These are phyloP conservation scores for Aureobasidium sp. DNA, from an alignment of 2,329 filamentous ascomycete genomes.

Conservation along the genomic window DNA sequence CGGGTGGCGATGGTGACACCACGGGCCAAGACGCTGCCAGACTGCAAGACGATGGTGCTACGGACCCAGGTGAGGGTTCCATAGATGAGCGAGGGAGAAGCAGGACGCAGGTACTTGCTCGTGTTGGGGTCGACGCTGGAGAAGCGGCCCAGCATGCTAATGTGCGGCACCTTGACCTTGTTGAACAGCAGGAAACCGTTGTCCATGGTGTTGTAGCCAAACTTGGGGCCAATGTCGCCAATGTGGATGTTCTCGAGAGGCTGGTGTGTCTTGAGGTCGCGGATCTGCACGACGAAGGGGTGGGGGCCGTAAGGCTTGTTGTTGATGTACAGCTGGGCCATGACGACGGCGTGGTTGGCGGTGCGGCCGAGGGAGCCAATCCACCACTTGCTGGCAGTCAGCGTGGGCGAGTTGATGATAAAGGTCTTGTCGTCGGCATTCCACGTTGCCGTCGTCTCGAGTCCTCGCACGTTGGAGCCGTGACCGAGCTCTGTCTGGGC, in stretches of 20 bases:
- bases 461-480: slow-evolving; percentile 66
- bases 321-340: slow-evolving; percentile 65
- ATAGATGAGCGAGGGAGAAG: slow-evolving; percentile 62
- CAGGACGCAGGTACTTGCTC: slow-evolving; percentile 59
- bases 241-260: slow-evolving; percentile 64
- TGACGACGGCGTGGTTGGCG: slow-evolving; percentile 71
- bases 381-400: slow-evolving; percentile 80
- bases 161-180: slow-evolving; percentile 65
- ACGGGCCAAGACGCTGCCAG: slow-evolving; percentile 62
- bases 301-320: slow-evolving; percentile 67
- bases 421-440: slow-evolving; percentile 68
- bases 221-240: slow-evolving; percentile 75
- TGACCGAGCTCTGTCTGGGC: slow-evolving; percentile 76
- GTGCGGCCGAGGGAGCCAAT: slow-evolving; percentile 70
- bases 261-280: slow-evolving; percentile 62
- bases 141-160: slow-evolving; percentile 67
- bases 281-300: slow-evolving; percentile 69
- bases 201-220: slow-evolving; percentile 75
- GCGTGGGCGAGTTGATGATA: slow-evolving; percentile 62
- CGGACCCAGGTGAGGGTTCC: slow-evolving; percentile 72
- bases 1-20: slow-evolving; percentile 72
- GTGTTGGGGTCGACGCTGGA: slow-evolving; percentile 62
- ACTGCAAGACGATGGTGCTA: slow-evolving; percentile 65
- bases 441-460: slow-evolving; percentile 69
- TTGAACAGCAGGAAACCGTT: slow-evolving; percentile 76